Conservation (phyloP, 2,329 filamentous ascomycete species). For the Pseudogymnoascus sp. region DNA sequence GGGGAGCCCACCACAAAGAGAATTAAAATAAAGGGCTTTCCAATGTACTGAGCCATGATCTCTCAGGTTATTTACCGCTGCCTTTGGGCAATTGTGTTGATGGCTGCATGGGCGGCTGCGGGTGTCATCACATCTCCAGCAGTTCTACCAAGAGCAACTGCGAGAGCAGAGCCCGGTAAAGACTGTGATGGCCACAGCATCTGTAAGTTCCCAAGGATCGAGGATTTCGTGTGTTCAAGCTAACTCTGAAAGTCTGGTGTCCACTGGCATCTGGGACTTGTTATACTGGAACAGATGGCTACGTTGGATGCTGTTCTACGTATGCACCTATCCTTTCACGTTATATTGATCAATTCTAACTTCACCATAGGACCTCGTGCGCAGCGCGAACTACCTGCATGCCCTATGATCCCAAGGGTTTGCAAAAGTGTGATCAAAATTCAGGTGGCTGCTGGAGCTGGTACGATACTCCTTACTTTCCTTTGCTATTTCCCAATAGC, state of each 20-base stretch:
- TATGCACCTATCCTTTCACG: neutral
- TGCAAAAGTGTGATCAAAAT: neutral
- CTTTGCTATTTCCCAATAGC: neutral
- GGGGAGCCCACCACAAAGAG: neutral
- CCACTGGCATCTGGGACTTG: conserved; percentile 3
- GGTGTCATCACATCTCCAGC: neutral
- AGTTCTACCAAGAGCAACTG: neutral
- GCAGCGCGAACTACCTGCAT: neutral
- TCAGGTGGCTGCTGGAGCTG: neutral
- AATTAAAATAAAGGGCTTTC: neutral
- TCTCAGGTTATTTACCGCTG: neutral
- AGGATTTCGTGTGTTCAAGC: neutral
- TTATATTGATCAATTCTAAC: neutral
- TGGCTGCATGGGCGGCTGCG: neutral
- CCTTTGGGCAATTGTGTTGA: neutral
- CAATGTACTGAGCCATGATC: neutral
- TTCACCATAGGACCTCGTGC: neutral
- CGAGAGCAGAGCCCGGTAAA: no score
- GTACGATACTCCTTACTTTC: neutral
- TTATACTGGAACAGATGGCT: neutral
- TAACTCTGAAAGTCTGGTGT: conserved; percentile 1
- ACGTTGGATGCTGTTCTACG: neutral
- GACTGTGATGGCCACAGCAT: neutral
- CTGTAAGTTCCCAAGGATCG: neutral
- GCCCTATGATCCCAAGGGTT: neutral